phyloP scores from a whole-genome alignment of 345 rosid species.

The Microcos paniculata region DNA sequence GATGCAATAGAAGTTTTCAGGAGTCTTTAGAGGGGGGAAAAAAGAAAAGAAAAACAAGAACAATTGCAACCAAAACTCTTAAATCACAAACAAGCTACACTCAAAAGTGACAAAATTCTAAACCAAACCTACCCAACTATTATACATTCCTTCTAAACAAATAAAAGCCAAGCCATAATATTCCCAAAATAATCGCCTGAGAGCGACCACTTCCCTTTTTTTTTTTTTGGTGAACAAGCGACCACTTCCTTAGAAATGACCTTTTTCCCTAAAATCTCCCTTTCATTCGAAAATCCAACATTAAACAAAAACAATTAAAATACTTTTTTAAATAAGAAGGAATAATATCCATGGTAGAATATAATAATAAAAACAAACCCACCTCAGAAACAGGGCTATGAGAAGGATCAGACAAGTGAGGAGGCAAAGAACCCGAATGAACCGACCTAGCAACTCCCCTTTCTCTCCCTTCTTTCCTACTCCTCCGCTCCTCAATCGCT shows the following conservation, averaged over 20 bases:
- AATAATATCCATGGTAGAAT: no score
- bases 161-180: not conserved
- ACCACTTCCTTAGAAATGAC: slow-evolving; percentile 6
- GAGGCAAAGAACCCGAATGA: slow-evolving; percentile 80
- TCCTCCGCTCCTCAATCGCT: slow-evolving; percentile 39
- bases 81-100: not conserved
- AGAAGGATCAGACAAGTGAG: slow-evolving; percentile 94
- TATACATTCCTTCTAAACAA: not conserved
- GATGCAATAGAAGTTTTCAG: not conserved
- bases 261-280: not conserved
- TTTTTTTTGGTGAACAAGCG: no score
- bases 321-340: not conserved
- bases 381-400: slow-evolving; percentile 98
- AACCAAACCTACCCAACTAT: not conserved
- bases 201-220: slow-evolving; percentile 8
- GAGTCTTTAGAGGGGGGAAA: no score
- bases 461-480: slow-evolving; percentile 48
- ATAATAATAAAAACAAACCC: slow-evolving; percentile 22
- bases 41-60: not conserved
- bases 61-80: not conserved
- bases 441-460: slow-evolving; percentile 54
- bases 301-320: not conserved
- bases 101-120: not conserved
- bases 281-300: not conserved
- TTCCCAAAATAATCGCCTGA: not conserved